Conservation (phyloP, 2,329 filamentous ascomycete genomes). For the Bipolaris victoriae region DNA sequence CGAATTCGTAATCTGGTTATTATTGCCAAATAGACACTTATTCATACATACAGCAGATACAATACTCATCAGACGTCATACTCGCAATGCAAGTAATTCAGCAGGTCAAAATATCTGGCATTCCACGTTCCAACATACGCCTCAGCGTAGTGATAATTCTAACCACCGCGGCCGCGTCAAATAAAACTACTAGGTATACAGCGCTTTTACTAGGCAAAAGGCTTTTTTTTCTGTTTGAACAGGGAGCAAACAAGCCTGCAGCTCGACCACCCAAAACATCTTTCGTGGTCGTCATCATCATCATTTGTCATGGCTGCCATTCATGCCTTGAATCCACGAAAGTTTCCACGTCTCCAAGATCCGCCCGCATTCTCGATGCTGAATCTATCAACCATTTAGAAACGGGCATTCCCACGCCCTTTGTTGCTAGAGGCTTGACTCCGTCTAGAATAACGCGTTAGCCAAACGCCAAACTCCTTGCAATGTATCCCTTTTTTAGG, state of each 20-base stretch:
- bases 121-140: background rate
- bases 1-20: no score
- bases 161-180: background rate
- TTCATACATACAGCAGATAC: no score
- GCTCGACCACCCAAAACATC: background rate
- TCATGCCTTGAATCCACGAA: background rate
- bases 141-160: background rate
- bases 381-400: background rate
- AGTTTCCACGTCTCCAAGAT: background rate
- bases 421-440: background rate
- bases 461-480: conserved; percentile 31
- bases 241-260: background rate
- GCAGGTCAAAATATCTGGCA: background rate
- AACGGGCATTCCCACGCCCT: conserved; percentile 1
- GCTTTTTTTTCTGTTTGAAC: background rate
- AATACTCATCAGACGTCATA: no score
- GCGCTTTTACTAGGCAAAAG: background rate
- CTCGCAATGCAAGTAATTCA: no score
- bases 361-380: background rate
- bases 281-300: background rate
- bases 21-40: no score
- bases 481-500: conserved; percentile 18
- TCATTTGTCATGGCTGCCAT: background rate
- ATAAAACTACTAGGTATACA: background rate
- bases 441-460: conserved; percentile 15